Evolutionary conservation across 2,329 filamentous ascomycete genomes (phyloP), one percentile per base, ranked within the genome.

Genomic region (Xylaria sp.): DNA sequence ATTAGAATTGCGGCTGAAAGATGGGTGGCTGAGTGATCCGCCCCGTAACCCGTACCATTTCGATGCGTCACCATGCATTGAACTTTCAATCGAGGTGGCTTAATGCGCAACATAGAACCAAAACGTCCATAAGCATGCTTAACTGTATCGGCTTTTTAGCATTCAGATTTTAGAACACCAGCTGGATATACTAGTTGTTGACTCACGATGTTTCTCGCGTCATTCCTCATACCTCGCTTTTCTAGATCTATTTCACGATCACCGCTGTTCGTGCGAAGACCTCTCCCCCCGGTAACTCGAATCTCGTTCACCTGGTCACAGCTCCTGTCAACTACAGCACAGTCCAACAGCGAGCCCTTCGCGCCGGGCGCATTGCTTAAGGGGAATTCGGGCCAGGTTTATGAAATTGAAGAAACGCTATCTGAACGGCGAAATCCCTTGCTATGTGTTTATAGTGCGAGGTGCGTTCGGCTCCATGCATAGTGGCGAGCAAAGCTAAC

Each of bases 401-500:
- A 63, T 36, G 56, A 66, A 45, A 68, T 69, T 18, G 58, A 71
- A 63, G 64, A 72, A 52, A 32, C 63, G 7, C 46, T 70, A 15
- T 67, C 53, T 20, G 52, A 67, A 34, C 61, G 68, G 41, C 61
- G 61, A 53, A 63, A 53, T 23, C 68, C 68, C 52, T 34, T 70
- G 48, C 55, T 68, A 39, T 70, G 61, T 63, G 65, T 70, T 58
- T 70, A 66, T 50, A 65, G 68, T 43, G 65, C 65, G 57, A 60
- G 59, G 62, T 70, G 59, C 57, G 25, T 58, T 7, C 20, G 2
- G 13, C 41, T 53, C 23, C 28, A 34, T 25, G 12, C 4, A 25
- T 12, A 20, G 18, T 67, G 48, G 28, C 34, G 43, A 28, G 10
- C 15, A 50, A 61, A 15, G 36, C 48, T 46, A 25, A 52, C 4